Evolutionary conservation across 495 filamentous ascomycete genomes (phyloP), one percentile per base, ranked within the genome.

Genomic region (Mycothermus thermophilus): DNA sequence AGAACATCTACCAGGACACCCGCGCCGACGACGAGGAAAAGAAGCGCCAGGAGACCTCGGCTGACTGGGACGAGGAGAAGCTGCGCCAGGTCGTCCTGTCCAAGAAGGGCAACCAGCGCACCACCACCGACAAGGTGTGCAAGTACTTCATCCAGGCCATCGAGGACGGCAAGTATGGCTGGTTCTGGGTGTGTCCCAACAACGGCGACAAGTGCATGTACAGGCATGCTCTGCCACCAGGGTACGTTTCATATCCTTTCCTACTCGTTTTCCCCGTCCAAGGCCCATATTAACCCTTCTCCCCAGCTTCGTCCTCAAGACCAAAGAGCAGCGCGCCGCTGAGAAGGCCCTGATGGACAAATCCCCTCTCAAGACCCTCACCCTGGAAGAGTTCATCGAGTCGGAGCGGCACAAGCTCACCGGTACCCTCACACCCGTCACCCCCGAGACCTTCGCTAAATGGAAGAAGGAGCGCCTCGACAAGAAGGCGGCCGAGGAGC

Each of bases 331-430:
- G 58, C 74, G 84, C 42, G 84, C 84, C 5, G 83, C 86, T 4
- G 90, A 99, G 64, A 96, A 95, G 62, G 90, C 90, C n/a, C 54
- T 94, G 36, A 71, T 93, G 74, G 92, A 96, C 57, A 96, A 96
- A 60, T 90, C 83, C 8, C 87, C 92, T 29, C 66, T 96, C 31
- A 84, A 85, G 52, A 95, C 87, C 12, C 67, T 99, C 31, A 99
- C 90, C 2, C 66, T 99, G 29, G 90, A 99, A 63, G 90, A 99
- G 57, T 99, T 90, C 69, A 63, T 99, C 25, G 90, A 99, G 59
- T 82, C 77, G 9, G 85, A 95, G 63, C 71, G 90, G 42, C 85
- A 92, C 51, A 94, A 94, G 53, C 72, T 99, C 30, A 85, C 78
- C 1, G 90, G 90, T 28, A 83, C 64, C 0, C 65, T 94, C 35